A percentile compares a stretch with the other conserved stretches of the same genome.
These are phyloP conservation scores for Lojkania enalia DNA, from an alignment of 2,329 filamentous ascomycete species.

Conservation along the genomic window DNA sequence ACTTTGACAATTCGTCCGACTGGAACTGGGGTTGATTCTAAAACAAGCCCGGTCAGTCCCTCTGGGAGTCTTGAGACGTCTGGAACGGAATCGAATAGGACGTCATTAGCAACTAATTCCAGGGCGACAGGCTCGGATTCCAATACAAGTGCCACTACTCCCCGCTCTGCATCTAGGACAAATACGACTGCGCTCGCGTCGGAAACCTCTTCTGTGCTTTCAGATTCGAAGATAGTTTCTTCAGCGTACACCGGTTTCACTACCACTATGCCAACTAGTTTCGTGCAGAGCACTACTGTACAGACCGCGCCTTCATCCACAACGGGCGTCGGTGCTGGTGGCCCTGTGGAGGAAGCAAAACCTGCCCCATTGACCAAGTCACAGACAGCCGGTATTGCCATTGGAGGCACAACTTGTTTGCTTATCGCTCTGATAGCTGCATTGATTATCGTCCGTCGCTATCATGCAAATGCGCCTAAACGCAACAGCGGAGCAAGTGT, in stretches of 20 bases:
- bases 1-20: too few relatives aligned
- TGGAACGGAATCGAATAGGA: too few relatives aligned
- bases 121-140: too few relatives aligned
- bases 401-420: slow-evolving; percentile 38
- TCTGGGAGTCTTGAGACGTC: too few relatives aligned
- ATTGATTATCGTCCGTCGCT: slow-evolving; percentile 38
- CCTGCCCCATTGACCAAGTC: slow-evolving; percentile 28
- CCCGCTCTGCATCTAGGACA: too few relatives aligned
- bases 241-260: not conserved
- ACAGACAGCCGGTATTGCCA: slow-evolving; percentile 42
- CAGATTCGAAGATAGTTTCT: not conserved
- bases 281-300: slow-evolving; percentile 4
- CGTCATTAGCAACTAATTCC: too few relatives aligned
- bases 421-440: slow-evolving; percentile 39
- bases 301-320: slow-evolving; percentile 14
- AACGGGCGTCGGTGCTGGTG: slow-evolving; percentile 16
- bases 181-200: not conserved
- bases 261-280: slow-evolving; percentile 9
- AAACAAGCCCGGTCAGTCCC: too few relatives aligned
- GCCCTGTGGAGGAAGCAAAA: slow-evolving; percentile 9
- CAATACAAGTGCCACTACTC: too few relatives aligned
- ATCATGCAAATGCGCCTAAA: slow-evolving; percentile 25
- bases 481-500: slow-evolving; percentile 26
- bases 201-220: not conserved
- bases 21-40: too few relatives aligned